Base-by-base conservation (phyloP, 257 asterid genomes). In the Echium plantagineum region DNA sequence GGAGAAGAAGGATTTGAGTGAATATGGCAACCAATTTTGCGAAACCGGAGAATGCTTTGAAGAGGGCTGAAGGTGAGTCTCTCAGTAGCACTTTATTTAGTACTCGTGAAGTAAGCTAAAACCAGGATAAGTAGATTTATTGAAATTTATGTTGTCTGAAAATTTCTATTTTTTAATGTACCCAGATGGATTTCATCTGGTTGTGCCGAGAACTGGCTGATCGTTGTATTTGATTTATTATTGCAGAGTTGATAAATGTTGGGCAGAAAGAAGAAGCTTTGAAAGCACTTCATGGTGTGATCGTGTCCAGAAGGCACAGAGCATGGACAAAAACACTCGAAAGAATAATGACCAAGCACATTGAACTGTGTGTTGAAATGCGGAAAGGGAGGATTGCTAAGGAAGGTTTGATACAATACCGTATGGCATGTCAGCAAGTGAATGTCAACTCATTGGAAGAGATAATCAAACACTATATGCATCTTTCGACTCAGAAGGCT, bases 251-350 rank as follows among this genome's bases (percentile, higher is more conserved):
- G 58, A 66, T 72, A 26, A 76, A 66, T 66, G 81, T 72, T 59
- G 78, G 78, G 21, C 81, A 72, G 64, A 72, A 72, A 31, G 78
- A 72, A 69, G 81, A 72, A 56, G 81, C 81, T 21, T 57, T 69
- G 67, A 72, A 72, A 54, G 62, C 78, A 21, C 77, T 72, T 56
- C 81, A 76, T 69, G 69, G 72, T 49, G 69, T 72, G 58, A 72
- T 76, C 24, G 67, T 73, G 53, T 76, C 81, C 5, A 59, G 75
- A 68, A 76, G 76, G 66, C 68, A 76, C 51, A 76, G 76, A 47
- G 78, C 78, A 63, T 76, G 81, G 81, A 66, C 65, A 64, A 76
- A 76, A 73, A 63, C 78, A 4, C 78, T 63, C 54, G 81, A 76
- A 61, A 63, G 61, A 38, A 66, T 76, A 17, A 69, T 76, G 78